Conservation (phyloP, 2,329 filamentous ascomycete species). For the Penicillium expansum region DNA sequence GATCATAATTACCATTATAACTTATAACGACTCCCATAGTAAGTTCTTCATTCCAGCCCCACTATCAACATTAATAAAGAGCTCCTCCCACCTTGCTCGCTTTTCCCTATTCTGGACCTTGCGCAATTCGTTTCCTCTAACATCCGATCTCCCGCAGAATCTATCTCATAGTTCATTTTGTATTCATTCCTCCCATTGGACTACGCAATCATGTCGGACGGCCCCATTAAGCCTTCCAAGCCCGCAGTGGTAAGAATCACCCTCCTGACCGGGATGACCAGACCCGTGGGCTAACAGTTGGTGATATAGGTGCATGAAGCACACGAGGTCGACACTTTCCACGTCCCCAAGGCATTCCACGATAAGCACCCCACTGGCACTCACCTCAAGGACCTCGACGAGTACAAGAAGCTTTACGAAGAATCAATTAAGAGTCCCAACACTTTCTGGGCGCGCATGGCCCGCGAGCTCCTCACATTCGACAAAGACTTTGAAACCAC, state of each 20-base stretch:
- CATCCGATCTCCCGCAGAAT: background rate
- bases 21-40: background rate
- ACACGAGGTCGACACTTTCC: slow-evolving; percentile 50
- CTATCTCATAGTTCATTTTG: background rate
- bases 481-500: slow-evolving; percentile 89
- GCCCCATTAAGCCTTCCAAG: slow-evolving; percentile 33
- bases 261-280: background rate
- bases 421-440: slow-evolving; percentile 88
- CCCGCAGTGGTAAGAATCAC: slow-evolving; percentile 40
- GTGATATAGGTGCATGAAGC: slow-evolving; percentile 43
- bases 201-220: slow-evolving; percentile 39
- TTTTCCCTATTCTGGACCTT: background rate
- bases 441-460: slow-evolving; percentile 83
- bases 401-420: slow-evolving; percentile 65
- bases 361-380: slow-evolving; percentile 60
- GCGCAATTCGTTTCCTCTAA: background rate
- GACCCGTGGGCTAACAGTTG: slow-evolving; percentile 13
- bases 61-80: background rate
- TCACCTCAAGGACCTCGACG: slow-evolving; percentile 58
- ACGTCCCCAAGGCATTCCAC: slow-evolving; percentile 57
- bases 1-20: background rate
- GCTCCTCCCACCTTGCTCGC: slow-evolving; percentile 2
- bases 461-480: slow-evolving; percentile 87
- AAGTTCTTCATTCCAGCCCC: background rate
- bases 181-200: slow-evolving; percentile 1